Evolutionary conservation across 495 filamentous ascomycete genomes (phyloP).

Genomic region (Penicillium turbatum): DNA sequence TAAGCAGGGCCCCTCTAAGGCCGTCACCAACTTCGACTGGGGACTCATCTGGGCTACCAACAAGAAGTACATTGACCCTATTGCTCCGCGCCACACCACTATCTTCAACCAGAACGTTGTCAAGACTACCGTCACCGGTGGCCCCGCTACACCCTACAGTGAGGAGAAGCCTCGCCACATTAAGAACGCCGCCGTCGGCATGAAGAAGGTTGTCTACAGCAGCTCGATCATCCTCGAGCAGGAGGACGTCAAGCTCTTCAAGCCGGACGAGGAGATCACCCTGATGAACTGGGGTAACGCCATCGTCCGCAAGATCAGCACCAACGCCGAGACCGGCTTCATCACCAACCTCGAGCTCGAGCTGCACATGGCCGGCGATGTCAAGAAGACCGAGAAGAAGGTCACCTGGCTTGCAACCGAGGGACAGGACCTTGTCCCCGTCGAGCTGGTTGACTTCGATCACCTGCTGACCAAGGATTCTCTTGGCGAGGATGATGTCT

Average conservation of each 20-base stretch:
- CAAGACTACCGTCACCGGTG: constrained; percentile 64
- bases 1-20: constrained; percentile 84
- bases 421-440: constrained; percentile 68
- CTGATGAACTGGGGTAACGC: constrained; percentile 97
- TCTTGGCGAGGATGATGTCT: constrained; percentile 71
- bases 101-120: constrained; percentile 64
- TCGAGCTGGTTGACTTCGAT: constrained; percentile 88
- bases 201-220: constrained; percentile 77
- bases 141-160: constrained; percentile 57
- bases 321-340: constrained; percentile 47
- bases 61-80: constrained; percentile 91
- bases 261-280: constrained; percentile 84
- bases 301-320: constrained; percentile 68
- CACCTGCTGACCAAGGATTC: constrained; percentile 90
- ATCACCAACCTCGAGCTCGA: constrained; percentile 70
- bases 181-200: constrained; percentile 80
- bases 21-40: constrained; percentile 90
- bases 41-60: constrained; percentile 88
- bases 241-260: constrained; percentile 76
- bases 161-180: constrained; percentile 78
- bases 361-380: constrained; percentile 80
- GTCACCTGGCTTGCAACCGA: constrained; percentile 81
- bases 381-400: constrained; percentile 94
- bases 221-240: constrained; percentile 74
- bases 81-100: constrained; percentile 80